These are phyloP conservation scores for Benincasa hispida DNA, from an alignment of 306 rosid species.

Conservation along the genomic window DNA sequence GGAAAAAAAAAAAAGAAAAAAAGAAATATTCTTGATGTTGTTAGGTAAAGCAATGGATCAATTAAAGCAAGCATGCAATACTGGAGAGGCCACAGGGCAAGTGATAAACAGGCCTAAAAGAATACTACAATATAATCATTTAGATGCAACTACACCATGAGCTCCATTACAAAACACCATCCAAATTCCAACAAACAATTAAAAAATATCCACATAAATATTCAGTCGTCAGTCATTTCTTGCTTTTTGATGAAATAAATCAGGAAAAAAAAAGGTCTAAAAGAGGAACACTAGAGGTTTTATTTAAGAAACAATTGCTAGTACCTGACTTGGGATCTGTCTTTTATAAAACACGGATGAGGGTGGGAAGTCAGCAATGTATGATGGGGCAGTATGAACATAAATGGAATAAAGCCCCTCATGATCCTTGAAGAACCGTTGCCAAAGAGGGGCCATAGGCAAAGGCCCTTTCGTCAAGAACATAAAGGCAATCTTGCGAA, in stretches of 20 bases:
- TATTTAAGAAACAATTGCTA: not conserved
- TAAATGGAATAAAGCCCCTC: slow-evolving; percentile 56
- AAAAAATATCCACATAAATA: not conserved
- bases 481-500: slow-evolving; percentile 93
- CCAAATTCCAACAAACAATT: not conserved
- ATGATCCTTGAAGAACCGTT: slow-evolving; percentile 65
- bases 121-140: not conserved
- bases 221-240: not conserved
- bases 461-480: slow-evolving; percentile 91
- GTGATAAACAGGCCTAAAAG: not conserved
- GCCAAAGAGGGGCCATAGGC: slow-evolving; percentile 94
- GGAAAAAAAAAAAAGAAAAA: too few relatives aligned
- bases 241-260: not conserved
- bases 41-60: not conserved
- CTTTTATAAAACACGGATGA: slow-evolving; percentile 66
- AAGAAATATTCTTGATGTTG: not conserved
- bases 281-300: not conserved
- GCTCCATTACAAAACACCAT: not conserved
- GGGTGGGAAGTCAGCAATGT: slow-evolving; percentile 31
- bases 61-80: not conserved
- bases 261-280: not conserved
- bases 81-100: not conserved
- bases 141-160: not conserved
- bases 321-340: slow-evolving; percentile 96
- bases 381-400: slow-evolving; percentile 75